Percentiles rank a stretch among this genome's conserved stretches.
Conservation (phyloP, 2,329 filamentous ascomycete species). For the Tolypocladium album region DNA sequence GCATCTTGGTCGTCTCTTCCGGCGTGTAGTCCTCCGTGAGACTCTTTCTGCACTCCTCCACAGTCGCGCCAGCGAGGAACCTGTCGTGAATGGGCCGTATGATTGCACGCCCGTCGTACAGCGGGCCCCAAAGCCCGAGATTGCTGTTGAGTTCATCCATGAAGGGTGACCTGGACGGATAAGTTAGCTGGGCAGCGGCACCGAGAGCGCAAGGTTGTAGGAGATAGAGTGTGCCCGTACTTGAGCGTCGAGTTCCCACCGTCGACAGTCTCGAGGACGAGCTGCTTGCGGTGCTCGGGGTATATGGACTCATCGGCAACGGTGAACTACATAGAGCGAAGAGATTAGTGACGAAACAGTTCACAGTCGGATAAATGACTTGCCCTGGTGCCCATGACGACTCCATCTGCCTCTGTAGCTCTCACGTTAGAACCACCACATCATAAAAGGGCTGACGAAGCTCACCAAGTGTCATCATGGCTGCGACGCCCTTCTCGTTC, state of each 20-base stretch:
- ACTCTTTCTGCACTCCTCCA: conserved; percentile 29
- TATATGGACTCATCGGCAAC: conserved; percentile 31
- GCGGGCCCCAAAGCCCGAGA: conserved; percentile 24
- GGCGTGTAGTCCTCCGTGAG: conserved; percentile 25
- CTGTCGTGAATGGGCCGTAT: conserved; percentile 27
- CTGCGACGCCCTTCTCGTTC: conserved; percentile 43
- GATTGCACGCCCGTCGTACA: conserved; percentile 34
- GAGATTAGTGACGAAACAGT: background rate
- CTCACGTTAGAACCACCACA: conserved; percentile 2
- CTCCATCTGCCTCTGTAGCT: conserved; percentile 27
- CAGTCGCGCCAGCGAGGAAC: conserved; percentile 24
- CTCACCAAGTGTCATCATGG: conserved; percentile 42
- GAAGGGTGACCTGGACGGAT: conserved; percentile 23
- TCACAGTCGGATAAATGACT: conserved; percentile 5
- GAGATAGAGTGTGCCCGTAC: conserved; percentile 12
- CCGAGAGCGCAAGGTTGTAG: background rate
- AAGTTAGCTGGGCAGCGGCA: background rate
- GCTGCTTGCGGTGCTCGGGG: conserved; percentile 26
- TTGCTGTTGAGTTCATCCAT: conserved; percentile 29
- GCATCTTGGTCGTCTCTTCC: conserved; percentile 20
- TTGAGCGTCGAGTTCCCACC: conserved; percentile 35
- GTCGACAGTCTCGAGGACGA: conserved; percentile 29
- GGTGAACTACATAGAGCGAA: conserved; percentile 24
- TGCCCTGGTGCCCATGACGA: conserved; percentile 32
- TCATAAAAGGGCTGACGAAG: background rate